Evolutionary conservation across 192 early-diverging fungal species (phyloP), one percentile per base, ranked within the genome.

Genomic region (Piromyces sp.): DNA sequence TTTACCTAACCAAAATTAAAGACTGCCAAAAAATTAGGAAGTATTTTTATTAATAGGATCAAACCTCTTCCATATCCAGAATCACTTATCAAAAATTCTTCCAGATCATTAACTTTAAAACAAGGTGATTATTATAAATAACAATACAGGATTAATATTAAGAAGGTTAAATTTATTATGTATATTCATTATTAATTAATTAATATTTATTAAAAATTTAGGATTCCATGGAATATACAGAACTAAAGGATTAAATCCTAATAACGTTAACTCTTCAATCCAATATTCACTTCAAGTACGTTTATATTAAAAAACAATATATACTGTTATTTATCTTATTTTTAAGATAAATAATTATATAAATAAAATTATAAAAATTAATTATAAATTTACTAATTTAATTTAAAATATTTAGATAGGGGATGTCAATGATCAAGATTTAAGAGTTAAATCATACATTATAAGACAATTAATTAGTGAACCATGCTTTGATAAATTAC

Each of bases 401-500:
- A 6, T 33, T 33, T 33, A 9, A 33, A 33, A 6, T 33, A 33
- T 33, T 33, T n/a, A 30, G 83, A 29, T 95, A 33, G 96, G 96
- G 5, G 88, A 91, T 83, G 88, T 90, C 30, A 87, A 88, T 12
- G 87, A 96, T 83, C 88, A 83, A 36, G 83, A 87, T 29, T 85
- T 91, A 31, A 93, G 96, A 33, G 91, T 90, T 37, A 85, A 91
- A 22, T 85, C 95, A 28, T 87, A 89, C 38, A 88, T 99, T 79
- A 82, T 95, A 80, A 89, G 91, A 19, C 94, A 97, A 81, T 94
- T 99, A 58, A 86, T 92, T 28, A 88, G 93, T 79, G 96, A 99
- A 84, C 95, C 96, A 33, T 94, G 90, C 83, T 99, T 98, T 86
- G 93, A 98, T 87, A 93, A 96, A 82, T 87, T 99, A 80, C 90